A percentile compares a stretch with the other conserved stretches of the same genome.
Evolutionary conservation across 192 early-diverging fungal genomes (phyloP).

Genomic region (Coemansia sp.): DNA sequence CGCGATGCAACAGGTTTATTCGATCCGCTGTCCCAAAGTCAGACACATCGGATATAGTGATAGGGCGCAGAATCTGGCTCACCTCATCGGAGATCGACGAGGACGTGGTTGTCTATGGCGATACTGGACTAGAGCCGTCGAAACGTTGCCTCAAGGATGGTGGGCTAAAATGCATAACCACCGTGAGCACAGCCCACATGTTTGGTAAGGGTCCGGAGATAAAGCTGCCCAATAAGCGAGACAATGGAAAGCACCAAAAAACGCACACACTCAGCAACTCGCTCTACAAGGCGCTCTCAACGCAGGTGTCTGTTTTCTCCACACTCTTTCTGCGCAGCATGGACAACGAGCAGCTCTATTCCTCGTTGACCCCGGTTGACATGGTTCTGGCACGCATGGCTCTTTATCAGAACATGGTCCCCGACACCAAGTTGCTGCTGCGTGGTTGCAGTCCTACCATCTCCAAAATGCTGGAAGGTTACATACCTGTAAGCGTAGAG

Average conservation of each 20-base stretch:
- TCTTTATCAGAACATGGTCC: constrained; percentile 15
- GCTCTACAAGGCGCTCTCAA: constrained; percentile 39
- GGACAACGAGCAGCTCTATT: constrained; percentile 20
- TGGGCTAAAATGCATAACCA: background rate
- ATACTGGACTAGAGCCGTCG: background rate
- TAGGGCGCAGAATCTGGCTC: constrained; percentile 26
- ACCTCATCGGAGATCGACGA: constrained; percentile 15
- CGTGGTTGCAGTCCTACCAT: constrained; percentile 14
- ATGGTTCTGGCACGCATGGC: constrained; percentile 17
- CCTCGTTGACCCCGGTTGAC: constrained; percentile 15
- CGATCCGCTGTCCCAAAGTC: background rate
- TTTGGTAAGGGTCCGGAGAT: background rate
- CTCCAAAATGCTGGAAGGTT: constrained; percentile 15
- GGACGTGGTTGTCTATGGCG: background rate
- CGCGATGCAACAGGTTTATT: constrained; percentile 33
- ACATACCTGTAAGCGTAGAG: constrained; percentile 25
- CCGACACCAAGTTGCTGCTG: constrained; percentile 19
- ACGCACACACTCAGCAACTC: constrained; percentile 23
- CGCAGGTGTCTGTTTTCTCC: constrained; percentile 32
- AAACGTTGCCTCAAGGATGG: background rate
- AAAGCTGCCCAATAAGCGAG: background rate
- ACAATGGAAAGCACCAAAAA: constrained; percentile 10
- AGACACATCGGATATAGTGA: background rate
- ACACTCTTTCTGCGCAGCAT: constrained; percentile 26
- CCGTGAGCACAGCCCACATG: background rate